Base-by-base conservation (phyloP, 2,329 filamentous ascomycete genomes). In the Hymenoscyphus albidus region DNA sequence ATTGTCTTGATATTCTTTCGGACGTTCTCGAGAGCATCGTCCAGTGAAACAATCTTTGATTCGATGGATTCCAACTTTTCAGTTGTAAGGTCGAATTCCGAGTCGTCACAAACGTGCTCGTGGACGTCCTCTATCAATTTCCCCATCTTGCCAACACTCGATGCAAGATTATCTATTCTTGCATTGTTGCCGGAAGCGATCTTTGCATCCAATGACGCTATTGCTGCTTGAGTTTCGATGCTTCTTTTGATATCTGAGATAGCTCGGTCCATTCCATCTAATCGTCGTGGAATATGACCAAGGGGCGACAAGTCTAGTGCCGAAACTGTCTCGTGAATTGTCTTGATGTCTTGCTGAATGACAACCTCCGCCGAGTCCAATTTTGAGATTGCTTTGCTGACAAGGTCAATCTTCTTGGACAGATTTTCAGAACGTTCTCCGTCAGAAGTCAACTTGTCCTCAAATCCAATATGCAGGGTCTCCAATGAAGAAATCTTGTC, bases 161-260 rank as follows among this genome's bases (percentile, higher is more conserved):
- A 63, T 32, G 65, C 65, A 31, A 70, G 58, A 35, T 56, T 65
- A 35, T 67, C 68, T 5, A 71, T 44, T 40, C 66, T 62, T 42
- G 67, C 60, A 58, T 64, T 69, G 40, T 66, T 70, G 13, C 62
- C 63, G 2, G 67, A 68, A 38, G 69, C 42, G 27, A 70, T 62
- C 27, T 71, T 70, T 12, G 69, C 70, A 42, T 69, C 68, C 44
- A 70, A 54, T 4, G 69, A 69, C 42, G 68, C 69, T 38, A 71
- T 40, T 5, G 61, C 65, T 31, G 67, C 58, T 58, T 67, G 66
- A 2, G 59, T 64, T 59, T 68, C 69, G 58, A 70, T 27, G 31
- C 68, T 68, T 58, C 67, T 67, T 58, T 66, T 67, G 38, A 71
- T 48, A 12, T 68, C 62, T 6, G 60, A 62, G 9, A 69, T 61